Base-by-base conservation (phyloP, 148 eudicot species). In the Spergularia bocconei region DNA sequence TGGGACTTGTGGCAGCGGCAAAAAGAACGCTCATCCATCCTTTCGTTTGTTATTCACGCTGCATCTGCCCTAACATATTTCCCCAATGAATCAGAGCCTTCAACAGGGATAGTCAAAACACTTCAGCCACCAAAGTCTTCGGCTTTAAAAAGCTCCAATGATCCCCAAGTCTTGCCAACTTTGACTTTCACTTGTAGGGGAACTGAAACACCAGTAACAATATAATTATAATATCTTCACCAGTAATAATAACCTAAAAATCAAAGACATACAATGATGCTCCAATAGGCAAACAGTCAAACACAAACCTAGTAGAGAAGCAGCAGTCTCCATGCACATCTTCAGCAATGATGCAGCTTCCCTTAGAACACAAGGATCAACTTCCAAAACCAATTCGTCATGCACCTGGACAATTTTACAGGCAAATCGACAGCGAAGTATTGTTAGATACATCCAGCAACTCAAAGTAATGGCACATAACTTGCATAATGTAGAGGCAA, bases 141-240 rank as follows among this genome's bases (percentile, higher is more conserved):
- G 65, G 70, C 81, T 33, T 77, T 52, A 69, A 89, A 83, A 64
- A 90, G 96, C 82, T 90, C 92, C 88, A 92, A 75, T 70, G 97
- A 85, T 58, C 99, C 99, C 99, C 99, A 95, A 47, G 94, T 90
- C 81, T 61, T 85, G 77, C 99, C 99, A 73, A 85, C 79, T 90
- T 86, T 91, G 80, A 95, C 79, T 75, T 95, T 95, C 62, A 91
- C 94, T 71, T 67, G 91, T 82, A 95, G 77, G 63, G 99, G 97
- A 78, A 95, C 99, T 95, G 87, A 48, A 82, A 77, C 57, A 75
- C 55, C 71, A 79, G 20, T 59, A 6, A 71, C n/a, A 23, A 41
- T 29, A 56, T 48, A 55, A 54, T 76, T 85, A 29, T 29, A 29
- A 29, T 2, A 29, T 2, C 2, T 29, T 29, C 54, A 75, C 55